Evolutionary conservation across 129 eudicot genomes (phyloP).

Genomic region (Escallonia herrerae): DNA sequence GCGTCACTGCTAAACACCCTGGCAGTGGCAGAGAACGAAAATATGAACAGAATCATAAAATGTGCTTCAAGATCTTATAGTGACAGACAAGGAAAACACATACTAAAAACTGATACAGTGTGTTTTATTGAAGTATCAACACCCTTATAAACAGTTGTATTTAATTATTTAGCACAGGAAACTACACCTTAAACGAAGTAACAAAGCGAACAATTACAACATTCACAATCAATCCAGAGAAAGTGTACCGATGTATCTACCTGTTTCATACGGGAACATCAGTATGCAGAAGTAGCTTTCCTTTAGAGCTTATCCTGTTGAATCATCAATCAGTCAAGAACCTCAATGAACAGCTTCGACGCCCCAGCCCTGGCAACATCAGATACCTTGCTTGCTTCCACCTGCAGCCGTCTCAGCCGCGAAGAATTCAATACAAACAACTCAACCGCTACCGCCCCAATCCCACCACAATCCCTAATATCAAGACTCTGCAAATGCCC

Average conservation of each 20-base stretch:
- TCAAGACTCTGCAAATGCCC: constrained; percentile 56
- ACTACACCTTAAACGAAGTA: neutral
- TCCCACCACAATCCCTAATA: constrained; percentile 40
- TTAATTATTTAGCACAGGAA: neutral
- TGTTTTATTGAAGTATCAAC: constrained; percentile 2
- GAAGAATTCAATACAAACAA: constrained; percentile 31
- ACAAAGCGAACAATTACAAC: neutral
- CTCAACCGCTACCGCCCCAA: constrained; percentile 44
- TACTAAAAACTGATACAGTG: neutral
- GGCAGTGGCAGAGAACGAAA: too few relatives aligned
- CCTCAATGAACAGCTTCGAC: constrained; percentile 29
- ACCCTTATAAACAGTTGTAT: neutral
- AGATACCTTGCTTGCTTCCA: constrained; percentile 54
- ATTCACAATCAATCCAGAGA: constrained; percentile 9
- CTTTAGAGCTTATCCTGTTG: neutral
- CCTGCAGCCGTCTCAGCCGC: constrained; percentile 34
- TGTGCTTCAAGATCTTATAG: too few relatives aligned
- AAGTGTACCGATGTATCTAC: constrained; percentile 7
- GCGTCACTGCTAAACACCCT: too few relatives aligned
- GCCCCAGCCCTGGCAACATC: constrained; percentile 38
- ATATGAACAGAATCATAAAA: too few relatives aligned
- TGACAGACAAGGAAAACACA: neutral
- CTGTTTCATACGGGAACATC: constrained; percentile 5
- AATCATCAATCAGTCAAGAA: constrained; percentile 18
- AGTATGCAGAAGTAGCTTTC: constrained; percentile 7